phyloP scores from a whole-genome alignment of 2,329 filamentous ascomycete species.

The Diaporthe sp. region DNA sequence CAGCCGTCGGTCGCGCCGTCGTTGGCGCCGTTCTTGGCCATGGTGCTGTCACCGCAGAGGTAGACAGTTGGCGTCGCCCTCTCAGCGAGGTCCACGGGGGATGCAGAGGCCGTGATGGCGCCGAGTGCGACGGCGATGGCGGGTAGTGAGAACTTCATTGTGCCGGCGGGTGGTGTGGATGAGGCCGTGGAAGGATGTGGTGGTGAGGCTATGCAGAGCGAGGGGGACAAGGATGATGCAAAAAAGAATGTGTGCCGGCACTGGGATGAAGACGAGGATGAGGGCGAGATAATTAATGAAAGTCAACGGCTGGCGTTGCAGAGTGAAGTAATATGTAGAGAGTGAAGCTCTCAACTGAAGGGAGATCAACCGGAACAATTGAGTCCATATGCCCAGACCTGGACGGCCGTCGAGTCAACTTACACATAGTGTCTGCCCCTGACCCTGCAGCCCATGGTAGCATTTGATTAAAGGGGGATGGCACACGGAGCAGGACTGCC shows the following conservation, averaged over 20 bases:
- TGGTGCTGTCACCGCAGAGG: conserved; percentile 68
- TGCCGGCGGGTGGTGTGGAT: not conserved
- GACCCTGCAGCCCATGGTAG: conserved; percentile 12
- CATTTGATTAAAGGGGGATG: conserved; percentile 29
- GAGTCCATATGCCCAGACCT: conserved; percentile 15
- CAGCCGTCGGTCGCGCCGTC: conserved; percentile 62
- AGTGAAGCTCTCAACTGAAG: not conserved
- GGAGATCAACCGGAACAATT: conserved; percentile 9
- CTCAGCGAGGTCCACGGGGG: conserved; percentile 41
- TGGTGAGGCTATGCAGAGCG: not conserved
- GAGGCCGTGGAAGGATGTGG: not conserved
- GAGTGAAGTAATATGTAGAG: conserved; percentile 1
- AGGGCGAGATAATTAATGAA: conserved; percentile 10
- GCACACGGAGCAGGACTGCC: conserved; percentile 26
- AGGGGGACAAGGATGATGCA: not conserved
- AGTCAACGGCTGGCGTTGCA: conserved; percentile 10
- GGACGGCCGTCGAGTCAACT: not conserved
- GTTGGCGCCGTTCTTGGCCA: conserved; percentile 59
- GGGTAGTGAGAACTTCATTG: conserved; percentile 38
- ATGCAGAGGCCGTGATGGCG: conserved; percentile 40
- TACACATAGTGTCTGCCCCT: conserved; percentile 6
- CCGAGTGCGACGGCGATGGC: conserved; percentile 24
- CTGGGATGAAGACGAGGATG: not conserved
- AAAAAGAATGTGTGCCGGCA: conserved; percentile 33
- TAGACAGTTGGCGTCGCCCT: conserved; percentile 57